A percentile compares a stretch with the other conserved stretches of the same genome.
Conservation (phyloP, 805 yeast genomes). For the Kockiozyma suomiensis region DNA sequence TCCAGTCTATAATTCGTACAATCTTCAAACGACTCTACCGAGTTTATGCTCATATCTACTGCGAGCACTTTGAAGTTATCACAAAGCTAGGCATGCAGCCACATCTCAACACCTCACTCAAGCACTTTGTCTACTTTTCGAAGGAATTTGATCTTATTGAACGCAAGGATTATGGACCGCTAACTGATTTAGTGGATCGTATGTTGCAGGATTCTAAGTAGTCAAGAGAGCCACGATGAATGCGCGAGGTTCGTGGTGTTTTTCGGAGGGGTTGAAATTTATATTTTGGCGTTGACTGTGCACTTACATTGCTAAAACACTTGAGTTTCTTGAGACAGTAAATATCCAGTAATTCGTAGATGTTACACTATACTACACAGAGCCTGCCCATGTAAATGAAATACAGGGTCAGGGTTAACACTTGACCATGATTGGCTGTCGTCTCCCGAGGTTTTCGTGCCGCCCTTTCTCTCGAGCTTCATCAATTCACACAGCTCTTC, state of each 20-base stretch:
- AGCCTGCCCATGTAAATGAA: background rate
- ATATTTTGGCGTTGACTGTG: background rate
- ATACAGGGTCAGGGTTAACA: background rate
- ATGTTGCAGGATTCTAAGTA: conserved; percentile 49
- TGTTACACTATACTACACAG: too few species aligned
- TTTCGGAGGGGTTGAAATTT: background rate
- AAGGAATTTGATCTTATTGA: conserved; percentile 79
- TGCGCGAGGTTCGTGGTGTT: background rate
- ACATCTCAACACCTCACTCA: conserved; percentile 88
- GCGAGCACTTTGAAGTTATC: conserved; percentile 96
- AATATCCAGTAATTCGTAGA: too few species aligned
- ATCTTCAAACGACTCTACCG: conserved; percentile 89
- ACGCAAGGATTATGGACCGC: conserved; percentile 86
- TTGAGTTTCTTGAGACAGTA: background rate
- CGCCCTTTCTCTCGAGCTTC: background rate
- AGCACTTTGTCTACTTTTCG: conserved; percentile 87
- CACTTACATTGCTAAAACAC: background rate
- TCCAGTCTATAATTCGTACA: conserved; percentile 75
- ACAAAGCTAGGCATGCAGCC: conserved; percentile 90
- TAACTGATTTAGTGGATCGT: conserved; percentile 75
- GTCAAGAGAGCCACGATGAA: background rate
- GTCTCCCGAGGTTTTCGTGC: conserved; percentile 12
- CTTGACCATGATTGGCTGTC: conserved; percentile 1
- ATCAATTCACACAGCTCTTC: background rate
- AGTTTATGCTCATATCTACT: conserved; percentile 95